Evolutionary conservation across 306 rosid species (phyloP).

Genomic region (Castanospermum australe): DNA sequence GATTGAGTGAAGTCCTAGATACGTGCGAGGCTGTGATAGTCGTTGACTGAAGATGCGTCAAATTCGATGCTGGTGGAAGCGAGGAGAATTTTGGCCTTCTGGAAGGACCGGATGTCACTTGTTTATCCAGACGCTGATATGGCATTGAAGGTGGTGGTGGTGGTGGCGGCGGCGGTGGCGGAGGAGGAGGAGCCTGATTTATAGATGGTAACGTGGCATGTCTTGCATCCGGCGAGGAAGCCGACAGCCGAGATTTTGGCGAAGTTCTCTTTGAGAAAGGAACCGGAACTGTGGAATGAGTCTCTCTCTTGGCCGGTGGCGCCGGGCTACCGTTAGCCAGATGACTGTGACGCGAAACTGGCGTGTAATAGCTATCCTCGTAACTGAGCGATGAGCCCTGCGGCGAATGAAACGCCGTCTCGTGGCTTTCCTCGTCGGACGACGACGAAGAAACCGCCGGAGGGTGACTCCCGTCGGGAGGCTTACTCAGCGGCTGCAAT

Average conservation of each 20-base stretch:
- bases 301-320: background rate
- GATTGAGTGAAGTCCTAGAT: slow-evolving; percentile 24
- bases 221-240: slow-evolving; percentile 44
- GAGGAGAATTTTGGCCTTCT: slow-evolving; percentile 63
- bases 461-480: slow-evolving; percentile 40
- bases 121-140: slow-evolving; percentile 7
- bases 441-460: slow-evolving; percentile 44
- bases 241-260: slow-evolving; percentile 65
- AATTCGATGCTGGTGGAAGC: slow-evolving; percentile 67
- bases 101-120: slow-evolving; percentile 26
- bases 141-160: slow-evolving; percentile 27
- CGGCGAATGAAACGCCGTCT: slow-evolving; percentile 71
- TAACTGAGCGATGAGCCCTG: slow-evolving; percentile 56
- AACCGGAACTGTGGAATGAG: slow-evolving; percentile 26
- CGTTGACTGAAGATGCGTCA: slow-evolving; percentile 59
- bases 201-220: slow-evolving; percentile 26
- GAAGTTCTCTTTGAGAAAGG: slow-evolving; percentile 83
- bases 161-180: slow-evolving; percentile 28
- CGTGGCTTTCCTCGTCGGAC: slow-evolving; percentile 60
- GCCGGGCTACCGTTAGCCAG: slow-evolving; percentile 36
- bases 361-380: slow-evolving; percentile 63
- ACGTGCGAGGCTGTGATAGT: slow-evolving; percentile 21
- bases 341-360: slow-evolving; percentile 59
- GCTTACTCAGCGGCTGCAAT: slow-evolving; percentile 57
- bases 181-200: slow-evolving; percentile 28